Base-by-base conservation (phyloP, 1,284 basidiomycete genomes). In the Lentinus polychrous region DNA sequence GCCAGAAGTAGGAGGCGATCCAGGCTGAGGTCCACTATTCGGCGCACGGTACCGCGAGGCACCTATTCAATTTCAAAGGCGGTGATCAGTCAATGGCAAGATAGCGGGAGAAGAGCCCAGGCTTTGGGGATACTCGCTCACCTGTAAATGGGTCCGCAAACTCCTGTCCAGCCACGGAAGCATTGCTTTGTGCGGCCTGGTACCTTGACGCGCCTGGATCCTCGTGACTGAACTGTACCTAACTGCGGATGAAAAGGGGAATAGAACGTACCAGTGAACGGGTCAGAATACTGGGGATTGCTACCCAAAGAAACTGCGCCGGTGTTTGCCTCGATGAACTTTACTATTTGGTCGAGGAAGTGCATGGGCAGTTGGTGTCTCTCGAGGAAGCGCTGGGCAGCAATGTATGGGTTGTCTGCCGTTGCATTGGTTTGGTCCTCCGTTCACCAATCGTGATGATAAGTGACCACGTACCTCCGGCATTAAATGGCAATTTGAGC, bases 241-340 rank as follows among this genome's bases (percentile, higher is more conserved):
- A 37, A 18, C 4, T 37, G 35, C 18, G 35, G 35, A 14, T 14
- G 12, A 12, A 37, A 14, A 37, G 18, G 35, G n/a, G n/a, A 4
- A 12, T 22, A 8, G 34, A 33, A 47, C 62, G 57, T 61, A 76
- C 92, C 93, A 49, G 96, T 99, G 67, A 83, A 99, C 6, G 95
- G 95, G 64, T 99, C 96, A 14, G 84, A 79, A 61, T 80, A 93
- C 43, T 82, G 77, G 41, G 65, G 66, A 12, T 73, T 68, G 5
- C 65, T 60, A 35, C 83, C 86, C 2, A 95, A 68, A 48, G 74
- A 83, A 6, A 90, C 81, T 2, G 89, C 90, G 11, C 76, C 68
- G 0, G 94, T 88, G 57, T 95, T 97, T 67, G 89, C 89, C 65
- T 97, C 88, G 51, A 99, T 98, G 66, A 98, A 99, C 42, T 77